Percentiles rank a stretch among this genome's conserved stretches.
Evolutionary conservation across 768 basidiomycete species (phyloP).

Genomic region (Austroboletus festivus): DNA sequence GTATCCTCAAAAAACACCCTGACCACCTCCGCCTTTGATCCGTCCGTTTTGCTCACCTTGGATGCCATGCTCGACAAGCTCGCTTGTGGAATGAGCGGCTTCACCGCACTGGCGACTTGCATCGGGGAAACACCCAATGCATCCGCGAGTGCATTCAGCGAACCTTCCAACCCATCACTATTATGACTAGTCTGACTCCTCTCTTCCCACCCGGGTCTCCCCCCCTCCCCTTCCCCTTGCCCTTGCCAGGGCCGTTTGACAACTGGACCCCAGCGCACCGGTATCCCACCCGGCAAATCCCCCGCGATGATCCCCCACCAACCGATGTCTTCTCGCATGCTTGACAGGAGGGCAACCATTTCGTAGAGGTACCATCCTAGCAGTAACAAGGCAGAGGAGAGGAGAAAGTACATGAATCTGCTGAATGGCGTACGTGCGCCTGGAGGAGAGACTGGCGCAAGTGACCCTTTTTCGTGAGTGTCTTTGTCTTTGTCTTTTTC

Average conservation of each 20-base stretch:
- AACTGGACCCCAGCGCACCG: not conserved
- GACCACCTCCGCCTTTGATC: slow-evolving; percentile 39
- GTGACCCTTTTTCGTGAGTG: not conserved
- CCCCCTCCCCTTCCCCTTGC: too few species aligned
- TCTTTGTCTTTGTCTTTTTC: too few species aligned
- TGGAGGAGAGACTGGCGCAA: slow-evolving; percentile 3
- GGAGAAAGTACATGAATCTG: slow-evolving; percentile 50
- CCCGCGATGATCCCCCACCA: slow-evolving; percentile 45
- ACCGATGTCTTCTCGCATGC: slow-evolving; percentile 52
- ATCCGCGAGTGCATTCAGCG: slow-evolving; percentile 57
- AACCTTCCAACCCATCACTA: slow-evolving; percentile 44
- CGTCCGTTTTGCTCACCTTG: slow-evolving; percentile 42
- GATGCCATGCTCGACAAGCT: slow-evolving; percentile 52
- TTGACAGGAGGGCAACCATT: slow-evolving; percentile 37
- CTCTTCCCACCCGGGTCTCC: too few species aligned
- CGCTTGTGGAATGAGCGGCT: slow-evolving; percentile 56
- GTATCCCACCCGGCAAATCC: not conserved
- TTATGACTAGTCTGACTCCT: not conserved
- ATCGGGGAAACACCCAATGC: slow-evolving; percentile 59
- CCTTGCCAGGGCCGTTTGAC: too few species aligned
- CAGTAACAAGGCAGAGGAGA: slow-evolving; percentile 40
- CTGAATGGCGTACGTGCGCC: slow-evolving; percentile 6
- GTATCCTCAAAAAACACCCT: slow-evolving; percentile 31
- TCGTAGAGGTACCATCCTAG: slow-evolving; percentile 52
- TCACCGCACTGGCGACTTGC: slow-evolving; percentile 62